A percentile compares a stretch with the other conserved stretches of the same genome.
These are phyloP conservation scores for Harrya chromipes DNA, from an alignment of 768 basidiomycete genomes.

Conservation along the genomic window DNA sequence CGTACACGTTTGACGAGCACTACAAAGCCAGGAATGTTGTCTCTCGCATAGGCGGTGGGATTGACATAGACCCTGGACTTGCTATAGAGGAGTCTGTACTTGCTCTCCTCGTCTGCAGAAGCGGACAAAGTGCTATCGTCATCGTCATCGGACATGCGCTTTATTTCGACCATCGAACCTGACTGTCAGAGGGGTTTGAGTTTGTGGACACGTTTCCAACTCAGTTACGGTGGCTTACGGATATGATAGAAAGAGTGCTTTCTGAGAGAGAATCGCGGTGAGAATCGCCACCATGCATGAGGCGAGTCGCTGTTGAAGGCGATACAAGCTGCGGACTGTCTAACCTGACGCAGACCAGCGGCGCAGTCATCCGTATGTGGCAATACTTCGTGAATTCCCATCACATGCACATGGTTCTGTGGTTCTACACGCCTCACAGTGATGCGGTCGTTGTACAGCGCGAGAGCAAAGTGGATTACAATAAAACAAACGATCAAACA, in stretches of 20 bases:
- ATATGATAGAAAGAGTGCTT: conserved; percentile 45
- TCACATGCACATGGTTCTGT: too few relatives aligned
- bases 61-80: conserved; percentile 96
- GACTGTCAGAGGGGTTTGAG: conserved; percentile 29
- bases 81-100: conserved; percentile 76
- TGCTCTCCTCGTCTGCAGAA: conserved; percentile 49
- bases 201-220: not conserved
- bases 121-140: conserved; percentile 11
- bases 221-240: conserved; percentile 35
- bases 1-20: conserved; percentile 85
- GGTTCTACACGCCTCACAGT: too few relatives aligned
- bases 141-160: conserved; percentile 34
- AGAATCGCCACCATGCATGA: conserved; percentile 19
- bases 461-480: conserved; percentile 12
- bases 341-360: not conserved
- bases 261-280: conserved; percentile 38
- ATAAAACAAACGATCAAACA: conserved; percentile 12
- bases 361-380: conserved; percentile 24
- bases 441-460: too few relatives aligned
- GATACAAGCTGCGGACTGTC: not conserved
- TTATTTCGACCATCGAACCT: conserved; percentile 77
- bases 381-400: conserved; percentile 1
- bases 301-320: too few relatives aligned
- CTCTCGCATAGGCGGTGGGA: conserved; percentile 86
- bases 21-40: conserved; percentile 94